Evolutionary conservation across 177 flowering plant species (phyloP).

Genomic region (Vitis hybrid): DNA sequence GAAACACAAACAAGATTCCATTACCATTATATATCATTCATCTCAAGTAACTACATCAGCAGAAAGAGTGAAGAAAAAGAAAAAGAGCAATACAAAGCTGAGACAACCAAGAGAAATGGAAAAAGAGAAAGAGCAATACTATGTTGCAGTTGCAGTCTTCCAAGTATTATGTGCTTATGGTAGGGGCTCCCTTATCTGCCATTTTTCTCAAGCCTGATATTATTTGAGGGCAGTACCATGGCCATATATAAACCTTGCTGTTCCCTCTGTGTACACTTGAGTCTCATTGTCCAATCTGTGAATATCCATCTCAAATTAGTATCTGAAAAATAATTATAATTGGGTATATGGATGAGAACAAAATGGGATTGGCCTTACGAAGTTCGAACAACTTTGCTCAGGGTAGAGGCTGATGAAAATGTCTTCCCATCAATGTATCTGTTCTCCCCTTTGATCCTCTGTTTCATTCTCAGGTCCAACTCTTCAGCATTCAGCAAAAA

Average conservation of each 20-base stretch:
- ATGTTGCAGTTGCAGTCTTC: constrained; percentile 12
- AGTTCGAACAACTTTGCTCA: constrained; percentile 59
- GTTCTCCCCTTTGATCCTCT: constrained; percentile 74
- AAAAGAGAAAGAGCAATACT: constrained; percentile 5
- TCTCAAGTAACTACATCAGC: constrained; percentile 13
- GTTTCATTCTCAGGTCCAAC: constrained; percentile 62
- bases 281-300: constrained; percentile 76
- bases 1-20: too few species aligned
- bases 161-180: constrained; percentile 3
- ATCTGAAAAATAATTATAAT: neutral
- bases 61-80: neutral
- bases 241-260: constrained; percentile 87
- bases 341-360: neutral
- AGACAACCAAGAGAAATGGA: neutral
- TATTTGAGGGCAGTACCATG: constrained; percentile 54
- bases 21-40: too few species aligned
- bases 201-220: constrained; percentile 22
- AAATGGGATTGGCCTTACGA: constrained; percentile 33
- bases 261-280: constrained; percentile 82
- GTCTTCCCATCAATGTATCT: constrained; percentile 71
- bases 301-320: neutral
- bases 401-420: constrained; percentile 50
- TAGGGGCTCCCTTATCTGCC: constrained; percentile 16
- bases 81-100: neutral
- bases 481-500: constrained; percentile 47